A percentile compares a stretch with the other conserved stretches of the same genome.
phyloP scores from a whole-genome alignment of 345 rosid species.

The Acer negundo region DNA sequence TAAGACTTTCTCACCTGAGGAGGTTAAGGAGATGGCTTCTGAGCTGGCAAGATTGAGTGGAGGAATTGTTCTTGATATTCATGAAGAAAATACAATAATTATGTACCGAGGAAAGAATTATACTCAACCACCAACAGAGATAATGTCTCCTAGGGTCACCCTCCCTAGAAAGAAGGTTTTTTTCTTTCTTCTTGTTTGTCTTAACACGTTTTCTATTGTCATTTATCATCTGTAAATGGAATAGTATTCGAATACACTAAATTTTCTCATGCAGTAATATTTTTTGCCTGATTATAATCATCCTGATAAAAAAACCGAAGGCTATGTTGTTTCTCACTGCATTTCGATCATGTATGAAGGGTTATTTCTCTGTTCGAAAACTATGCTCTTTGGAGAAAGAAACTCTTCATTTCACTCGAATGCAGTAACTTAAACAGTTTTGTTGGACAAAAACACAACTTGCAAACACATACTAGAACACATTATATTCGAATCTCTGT shows the following conservation, averaged over 20 bases:
- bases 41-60: slow-evolving; percentile 83
- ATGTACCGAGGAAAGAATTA: slow-evolving; percentile 98
- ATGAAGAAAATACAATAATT: slow-evolving; percentile 75
- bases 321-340: background rate
- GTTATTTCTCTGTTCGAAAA: background rate
- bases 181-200: slow-evolving; percentile 7
- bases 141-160: slow-evolving; percentile 90
- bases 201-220: background rate
- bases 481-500: background rate
- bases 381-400: background rate
- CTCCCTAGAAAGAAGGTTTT: slow-evolving; percentile 80
- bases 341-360: background rate
- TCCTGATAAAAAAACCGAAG: background rate
- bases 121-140: slow-evolving; percentile 91
- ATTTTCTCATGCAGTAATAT: background rate
- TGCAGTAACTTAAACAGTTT: background rate
- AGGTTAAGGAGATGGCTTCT: slow-evolving; percentile 84
- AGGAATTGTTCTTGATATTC: slow-evolving; percentile 87
- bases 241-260: background rate
- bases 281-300: background rate
- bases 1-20: slow-evolving; percentile 83
- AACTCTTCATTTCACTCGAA: background rate
- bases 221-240: background rate
- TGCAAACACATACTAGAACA: background rate
- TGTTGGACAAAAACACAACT: background rate